phyloP scores from a whole-genome alignment of 2,329 filamentous ascomycete genomes.

The Colletotrichum navitas region DNA sequence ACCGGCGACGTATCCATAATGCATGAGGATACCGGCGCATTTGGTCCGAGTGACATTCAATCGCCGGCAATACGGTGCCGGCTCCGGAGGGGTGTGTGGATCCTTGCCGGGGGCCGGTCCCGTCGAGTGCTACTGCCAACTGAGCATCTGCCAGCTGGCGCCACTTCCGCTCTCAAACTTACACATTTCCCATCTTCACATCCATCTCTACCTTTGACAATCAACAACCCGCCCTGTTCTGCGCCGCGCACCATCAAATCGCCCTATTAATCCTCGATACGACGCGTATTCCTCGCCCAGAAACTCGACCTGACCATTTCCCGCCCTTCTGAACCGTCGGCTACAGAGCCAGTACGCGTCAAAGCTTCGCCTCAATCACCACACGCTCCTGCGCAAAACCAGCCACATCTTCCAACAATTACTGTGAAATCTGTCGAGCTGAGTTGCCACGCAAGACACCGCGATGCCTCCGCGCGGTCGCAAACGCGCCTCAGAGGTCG shows the following conservation, averaged over 20 bases:
- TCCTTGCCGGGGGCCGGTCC: background rate
- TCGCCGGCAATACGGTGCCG: background rate
- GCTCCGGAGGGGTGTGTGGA: constrained; percentile 13
- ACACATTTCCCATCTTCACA: background rate
- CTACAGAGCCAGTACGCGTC: background rate
- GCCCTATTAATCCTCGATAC: no score
- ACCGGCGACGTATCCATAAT: no score
- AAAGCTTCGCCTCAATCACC: background rate
- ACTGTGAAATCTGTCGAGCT: background rate
- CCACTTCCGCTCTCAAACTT: background rate
- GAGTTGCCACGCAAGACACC: background rate
- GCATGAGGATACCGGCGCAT: background rate
- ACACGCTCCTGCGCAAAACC: background rate
- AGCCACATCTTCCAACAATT: background rate
- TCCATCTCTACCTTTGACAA: background rate
- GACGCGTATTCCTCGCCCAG: background rate
- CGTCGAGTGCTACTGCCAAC: background rate
- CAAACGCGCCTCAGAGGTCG: constrained; percentile 25
- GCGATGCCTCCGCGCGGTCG: constrained; percentile 30
- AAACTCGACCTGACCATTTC: background rate
- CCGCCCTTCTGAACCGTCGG: background rate
- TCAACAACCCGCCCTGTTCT: background rate
- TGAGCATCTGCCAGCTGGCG: constrained; percentile 9
- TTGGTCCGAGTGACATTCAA: background rate
- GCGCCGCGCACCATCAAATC: background rate